phyloP scores from a whole-genome alignment of 2,329 filamentous ascomycete species.

The Whalleya microplaca region DNA sequence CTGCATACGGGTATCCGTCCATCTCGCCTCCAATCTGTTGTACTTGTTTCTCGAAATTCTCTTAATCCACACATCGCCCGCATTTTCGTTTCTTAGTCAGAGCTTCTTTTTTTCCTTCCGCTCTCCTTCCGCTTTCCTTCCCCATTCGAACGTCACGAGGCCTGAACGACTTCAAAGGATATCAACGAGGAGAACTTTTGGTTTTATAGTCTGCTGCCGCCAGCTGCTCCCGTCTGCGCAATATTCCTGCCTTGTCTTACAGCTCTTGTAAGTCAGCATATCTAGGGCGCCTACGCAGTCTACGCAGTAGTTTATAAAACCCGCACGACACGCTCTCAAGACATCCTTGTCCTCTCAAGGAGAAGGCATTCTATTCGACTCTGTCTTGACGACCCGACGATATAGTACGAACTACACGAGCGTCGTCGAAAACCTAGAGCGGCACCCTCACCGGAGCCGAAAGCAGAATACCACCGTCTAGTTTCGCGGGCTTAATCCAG shows the following conservation, averaged over 20 bases:
- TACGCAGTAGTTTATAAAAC: too few species aligned
- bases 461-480: slow-evolving; percentile 8
- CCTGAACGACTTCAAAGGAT: slow-evolving; percentile 8
- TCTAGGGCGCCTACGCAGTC: neutral
- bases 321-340: neutral
- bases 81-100: slow-evolving; percentile 29
- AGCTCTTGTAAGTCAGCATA: neutral
- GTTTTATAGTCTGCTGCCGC: slow-evolving; percentile 10
- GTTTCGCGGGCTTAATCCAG: slow-evolving; percentile 15
- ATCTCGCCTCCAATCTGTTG: slow-evolving; percentile 29
- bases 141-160: slow-evolving; percentile 19
- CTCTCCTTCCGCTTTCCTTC: slow-evolving; percentile 9
- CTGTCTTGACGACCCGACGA: neutral
- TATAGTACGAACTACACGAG: neutral
- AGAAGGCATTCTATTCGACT: neutral
- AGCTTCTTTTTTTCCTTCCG: slow-evolving; percentile 17
- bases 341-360: neutral
- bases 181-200: slow-evolving; percentile 13
- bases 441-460: slow-evolving; percentile 7
- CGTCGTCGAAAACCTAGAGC: slow-evolving; percentile 9
- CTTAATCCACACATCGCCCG: slow-evolving; percentile 29
- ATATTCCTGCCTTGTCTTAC: neutral
- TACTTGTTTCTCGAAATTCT: slow-evolving; percentile 29
- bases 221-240: slow-evolving; percentile 1
- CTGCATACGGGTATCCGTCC: slow-evolving; percentile 26